Evolutionary conservation across 495 filamentous ascomycete species (phyloP), one percentile per base, ranked within the genome.

Genomic region (Neurospora sp.): DNA sequence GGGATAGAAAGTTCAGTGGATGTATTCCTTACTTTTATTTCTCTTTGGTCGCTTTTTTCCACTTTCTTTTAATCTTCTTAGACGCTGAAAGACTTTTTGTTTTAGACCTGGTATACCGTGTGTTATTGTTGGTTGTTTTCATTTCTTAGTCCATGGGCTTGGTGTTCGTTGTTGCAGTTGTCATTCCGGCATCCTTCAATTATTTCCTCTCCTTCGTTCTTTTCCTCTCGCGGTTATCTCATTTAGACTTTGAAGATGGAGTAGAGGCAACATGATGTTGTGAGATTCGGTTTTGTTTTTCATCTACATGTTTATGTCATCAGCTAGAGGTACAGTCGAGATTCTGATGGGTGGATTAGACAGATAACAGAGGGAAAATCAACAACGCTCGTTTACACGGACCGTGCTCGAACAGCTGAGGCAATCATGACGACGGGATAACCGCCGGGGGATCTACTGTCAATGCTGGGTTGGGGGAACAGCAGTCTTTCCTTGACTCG

Each of bases 1-100:
- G 65, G 76, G 75, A 14, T 80, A 77, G 71, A 27, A 74, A 42
- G 41, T 70, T 59, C 20, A 14, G 0, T 27, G 20, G 20, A 27
- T 59, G 48, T 31, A 35, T 65, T 7, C 14, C 14, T 16, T 65
- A 3, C 1, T 65, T 7, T 38, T 16, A 1, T 20, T 65, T 31
- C 8, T 53, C 20, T 31, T 27, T 22, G 44, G 35, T 31, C 9
- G 42, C 27, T 35, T 31, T 39, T 37, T n/a, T 31, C 9, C 31
- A 38, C 42, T 3, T 9, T 20, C 16, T 12, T 48, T 18, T 59
- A 1, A 14, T 59, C 12, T 59, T 7, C 10, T 27, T 59, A 27
- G 20, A 27, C 20, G 1, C 10, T 59, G 9, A 20, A 27, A 59
- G 48, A 59, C 22, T 59, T 27, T 27, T 22, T 12, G 10, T 1